Evolutionary conservation across 352 stramenopile species (phyloP).

Genomic region (Globisporangium cylindrosporum): DNA sequence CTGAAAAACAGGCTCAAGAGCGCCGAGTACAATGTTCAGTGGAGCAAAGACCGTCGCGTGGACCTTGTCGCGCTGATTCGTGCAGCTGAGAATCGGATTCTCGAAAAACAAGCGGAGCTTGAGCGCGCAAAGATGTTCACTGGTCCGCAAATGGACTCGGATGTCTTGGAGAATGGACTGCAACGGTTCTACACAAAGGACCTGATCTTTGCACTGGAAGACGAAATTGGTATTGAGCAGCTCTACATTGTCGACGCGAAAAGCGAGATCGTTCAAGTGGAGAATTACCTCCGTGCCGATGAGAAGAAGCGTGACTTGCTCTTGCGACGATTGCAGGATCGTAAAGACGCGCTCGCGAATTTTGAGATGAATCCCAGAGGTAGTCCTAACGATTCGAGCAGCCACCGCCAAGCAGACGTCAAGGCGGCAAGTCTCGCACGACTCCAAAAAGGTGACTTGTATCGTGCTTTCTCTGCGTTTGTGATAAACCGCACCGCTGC

Average conservation of each 20-base stretch:
- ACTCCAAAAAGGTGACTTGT: conserved; percentile 39
- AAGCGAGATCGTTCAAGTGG: conserved; percentile 58
- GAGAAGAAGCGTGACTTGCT: conserved; percentile 35
- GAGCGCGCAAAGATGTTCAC: conserved; percentile 67
- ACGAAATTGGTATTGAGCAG: conserved; percentile 83
- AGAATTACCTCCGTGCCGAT: conserved; percentile 72
- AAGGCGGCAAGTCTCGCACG: conserved; percentile 26
- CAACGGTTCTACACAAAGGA: conserved; percentile 81
- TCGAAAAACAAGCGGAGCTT: conserved; percentile 79
- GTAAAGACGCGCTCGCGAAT: conserved; percentile 32
- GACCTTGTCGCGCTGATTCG: conserved; percentile 73
- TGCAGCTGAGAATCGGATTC: conserved; percentile 55
- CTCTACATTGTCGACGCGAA: conserved; percentile 85
- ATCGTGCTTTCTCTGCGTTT: conserved; percentile 51
- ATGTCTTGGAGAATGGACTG: conserved; percentile 65
- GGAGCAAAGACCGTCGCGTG: conserved; percentile 64
- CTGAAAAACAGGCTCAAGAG: conserved; percentile 51
- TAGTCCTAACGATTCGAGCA: conserved; percentile 12
- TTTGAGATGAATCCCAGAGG: conserved; percentile 47
- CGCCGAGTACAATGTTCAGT: conserved; percentile 74
- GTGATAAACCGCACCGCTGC: conserved; percentile 37
- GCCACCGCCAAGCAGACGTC: conserved; percentile 3
- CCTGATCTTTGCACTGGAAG: conserved; percentile 63
- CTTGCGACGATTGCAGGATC: conserved; percentile 32
- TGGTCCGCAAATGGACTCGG: conserved; percentile 75